Conservation (phyloP, 306 rosid genomes). For the peach (Prunus persica) region Prunus_persica_NCBIv2 NC_034016.1:15108501-15109000, state of each 20-base stretch:
- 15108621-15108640: too few species aligned
- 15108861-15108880: conserved; percentile 99
- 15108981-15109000: not conserved
- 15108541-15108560: too few species aligned
- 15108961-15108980: not conserved
- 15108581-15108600: too few species aligned
- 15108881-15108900: conserved; percentile 92
- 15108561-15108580: too few species aligned
- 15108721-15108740: not conserved
- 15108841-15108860: conserved; percentile 99
- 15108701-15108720: too few species aligned
- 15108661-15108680: too few species aligned
- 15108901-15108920: conserved; percentile 97
- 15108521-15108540: too few species aligned
- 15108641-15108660: too few species aligned
- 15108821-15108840: conserved; percentile 80
- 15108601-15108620: not conserved
- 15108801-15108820: conserved; percentile 64
- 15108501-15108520: not conserved
- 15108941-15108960: conserved; percentile 63
- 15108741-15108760: not conserved
- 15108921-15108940: conserved; percentile 98
- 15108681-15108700: too few species aligned
- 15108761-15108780: not conserved
- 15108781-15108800: conserved; percentile 7